phyloP scores from a whole-genome alignment of 2,329 filamentous ascomycete genomes.

The Trichoderma polysporum region DNA sequence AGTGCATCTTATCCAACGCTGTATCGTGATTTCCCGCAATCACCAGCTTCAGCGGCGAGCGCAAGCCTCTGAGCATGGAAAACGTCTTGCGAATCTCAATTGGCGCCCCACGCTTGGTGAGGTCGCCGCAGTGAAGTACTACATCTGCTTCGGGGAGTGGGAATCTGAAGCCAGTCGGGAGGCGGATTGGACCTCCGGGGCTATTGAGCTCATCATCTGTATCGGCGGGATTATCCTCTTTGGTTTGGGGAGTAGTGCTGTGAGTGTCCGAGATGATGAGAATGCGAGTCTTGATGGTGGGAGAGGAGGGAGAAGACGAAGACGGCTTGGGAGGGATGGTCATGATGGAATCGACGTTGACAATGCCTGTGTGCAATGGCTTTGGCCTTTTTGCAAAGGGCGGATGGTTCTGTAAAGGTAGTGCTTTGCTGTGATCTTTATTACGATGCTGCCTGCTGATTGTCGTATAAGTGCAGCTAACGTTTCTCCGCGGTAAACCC shows the following conservation, averaged over 20 bases:
- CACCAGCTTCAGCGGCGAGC: constrained; percentile 52
- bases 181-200: constrained; percentile 12
- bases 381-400: background rate
- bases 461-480: background rate
- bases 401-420: background rate
- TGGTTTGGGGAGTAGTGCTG: constrained; percentile 26
- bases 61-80: constrained; percentile 41
- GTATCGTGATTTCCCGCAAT: constrained; percentile 59
- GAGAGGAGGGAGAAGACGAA: background rate
- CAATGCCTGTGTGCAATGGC: background rate
- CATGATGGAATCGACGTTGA: background rate
- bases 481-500: background rate
- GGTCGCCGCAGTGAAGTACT: constrained; percentile 53
- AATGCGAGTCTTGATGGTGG: constrained; percentile 37
- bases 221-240: constrained; percentile 21
- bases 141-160: constrained; percentile 45
- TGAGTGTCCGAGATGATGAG: constrained; percentile 44
- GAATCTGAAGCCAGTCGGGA: constrained; percentile 32
- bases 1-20: constrained; percentile 37
- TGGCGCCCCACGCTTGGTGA: constrained; percentile 45
- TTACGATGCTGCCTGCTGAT: background rate
- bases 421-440: background rate
- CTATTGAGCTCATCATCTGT: constrained; percentile 30
- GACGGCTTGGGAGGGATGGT: background rate
- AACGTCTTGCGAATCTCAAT: constrained; percentile 44